These are phyloP conservation scores for Schwanniomyces polymorphus DNA, from an alignment of 805 yeast species.

Conservation along the genomic window DNA sequence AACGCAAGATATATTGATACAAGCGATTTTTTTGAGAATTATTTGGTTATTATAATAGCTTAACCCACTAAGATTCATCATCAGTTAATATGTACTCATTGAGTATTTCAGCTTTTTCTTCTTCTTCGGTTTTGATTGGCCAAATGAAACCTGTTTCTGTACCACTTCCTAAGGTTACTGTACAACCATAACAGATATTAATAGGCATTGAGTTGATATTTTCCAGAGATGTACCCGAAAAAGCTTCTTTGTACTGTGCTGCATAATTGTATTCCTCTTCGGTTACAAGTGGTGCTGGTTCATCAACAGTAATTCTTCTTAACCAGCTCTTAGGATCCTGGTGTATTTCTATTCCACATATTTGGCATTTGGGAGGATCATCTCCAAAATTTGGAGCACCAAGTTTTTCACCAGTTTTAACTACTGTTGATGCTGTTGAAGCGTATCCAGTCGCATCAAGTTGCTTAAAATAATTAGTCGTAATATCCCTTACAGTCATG, in stretches of 20 bases:
- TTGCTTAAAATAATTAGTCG: conserved; percentile 65
- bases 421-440: conserved; percentile 88
- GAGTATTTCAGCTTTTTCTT: conserved; percentile 25
- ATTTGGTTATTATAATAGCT: too few species aligned
- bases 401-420: conserved; percentile 81
- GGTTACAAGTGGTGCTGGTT: conserved; percentile 48
- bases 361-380: conserved; percentile 40
- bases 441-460: conserved; percentile 77
- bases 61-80: conserved; percentile 16
- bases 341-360: conserved; percentile 58
- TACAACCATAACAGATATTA: conserved; percentile 78
- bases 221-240: conserved; percentile 5
- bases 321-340: conserved; percentile 68
- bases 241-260: conserved; percentile 9
- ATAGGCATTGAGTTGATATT: conserved; percentile 9
- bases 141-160: conserved; percentile 27
- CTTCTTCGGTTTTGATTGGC: conserved; percentile 24
- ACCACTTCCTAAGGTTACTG: conserved; percentile 54
- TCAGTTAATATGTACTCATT: conserved; percentile 51
- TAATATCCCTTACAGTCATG: conserved; percentile 80
- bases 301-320: conserved; percentile 61
- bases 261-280: conserved; percentile 38
- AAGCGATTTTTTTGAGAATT: too few species aligned
- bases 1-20: too few species aligned
- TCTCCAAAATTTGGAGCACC: conserved; percentile 40